phyloP scores from a whole-genome alignment of 768 basidiomycete genomes.

The Royoungia palumana region DNA sequence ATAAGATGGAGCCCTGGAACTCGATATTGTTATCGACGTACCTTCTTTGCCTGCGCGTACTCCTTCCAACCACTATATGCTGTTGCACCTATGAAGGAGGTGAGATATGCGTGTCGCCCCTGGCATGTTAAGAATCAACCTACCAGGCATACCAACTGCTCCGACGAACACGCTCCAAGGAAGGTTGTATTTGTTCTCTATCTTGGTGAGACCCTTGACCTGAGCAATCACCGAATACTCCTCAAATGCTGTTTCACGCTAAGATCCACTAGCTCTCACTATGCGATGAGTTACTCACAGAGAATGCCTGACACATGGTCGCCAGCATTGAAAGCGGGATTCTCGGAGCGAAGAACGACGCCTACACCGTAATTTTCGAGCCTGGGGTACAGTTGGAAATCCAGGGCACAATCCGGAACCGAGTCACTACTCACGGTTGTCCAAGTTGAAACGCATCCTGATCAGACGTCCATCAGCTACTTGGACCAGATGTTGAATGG shows the following conservation, averaged over 20 bases:
- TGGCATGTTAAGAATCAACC: background rate
- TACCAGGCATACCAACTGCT: conserved; percentile 23
- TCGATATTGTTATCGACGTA: background rate
- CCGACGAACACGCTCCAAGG: conserved; percentile 26
- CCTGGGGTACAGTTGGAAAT: too few relatives aligned
- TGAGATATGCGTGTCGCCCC: too few relatives aligned
- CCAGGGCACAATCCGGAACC: too few relatives aligned
- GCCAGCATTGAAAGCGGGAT: conserved; percentile 34
- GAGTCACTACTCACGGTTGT: conserved; percentile 1
- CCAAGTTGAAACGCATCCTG: conserved; percentile 4
- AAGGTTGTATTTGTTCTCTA: conserved; percentile 24
- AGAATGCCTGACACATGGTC: conserved; percentile 28
- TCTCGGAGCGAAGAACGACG: conserved; percentile 47
- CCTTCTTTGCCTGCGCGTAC: conserved; percentile 39
- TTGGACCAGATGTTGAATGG: too few relatives aligned
- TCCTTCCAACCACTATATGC: conserved; percentile 29
- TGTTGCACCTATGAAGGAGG: conserved; percentile 14
- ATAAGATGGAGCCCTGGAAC: too few relatives aligned
- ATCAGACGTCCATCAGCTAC: too few relatives aligned
- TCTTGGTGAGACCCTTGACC: background rate
- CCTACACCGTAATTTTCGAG: background rate
- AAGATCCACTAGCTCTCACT: too few relatives aligned
- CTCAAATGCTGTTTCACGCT: conserved; percentile 7
- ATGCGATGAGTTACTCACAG: too few relatives aligned
- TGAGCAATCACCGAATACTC: conserved; percentile 6